Base-by-base conservation (phyloP, 169 alveolate genomes). In the Cryptosporidium meleagridis region DNA sequence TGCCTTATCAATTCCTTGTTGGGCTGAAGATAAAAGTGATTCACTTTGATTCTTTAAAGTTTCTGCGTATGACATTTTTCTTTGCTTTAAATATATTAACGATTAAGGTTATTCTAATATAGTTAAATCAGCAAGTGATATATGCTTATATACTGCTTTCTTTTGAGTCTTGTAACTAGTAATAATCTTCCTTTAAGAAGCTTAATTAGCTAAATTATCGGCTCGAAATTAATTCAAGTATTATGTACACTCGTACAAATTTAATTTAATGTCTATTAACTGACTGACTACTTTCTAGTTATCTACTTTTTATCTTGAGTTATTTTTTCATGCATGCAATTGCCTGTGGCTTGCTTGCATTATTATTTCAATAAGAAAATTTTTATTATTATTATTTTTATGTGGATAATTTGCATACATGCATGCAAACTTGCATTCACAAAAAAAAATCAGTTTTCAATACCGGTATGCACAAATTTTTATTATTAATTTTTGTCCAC, bases 1-100 rank as follows among this genome's bases (percentile, higher is more conserved):
- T 14, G 89, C 89, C 68, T 80, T 80, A 44, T 80, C 89, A 16
- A 80, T 62, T 48, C 89, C 89, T 62, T 80, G 89, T 65, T 80
- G 89, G 18, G 89, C 89, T 39, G 89, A 62, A 7, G 89, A 59
- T 45, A 80, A 65, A 14, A 80, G 67, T 7, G 80, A 62, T 44
- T 80, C 89, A 45, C 89, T 80, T 51, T 80, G 89, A 41, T 75
- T 55, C 67, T 80, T 80, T 39, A 80, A 59, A 29, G 89, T 62
- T 61, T 80, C 89, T 80, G 89, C 75, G 68, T 80, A 80, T 8
- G 73, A 39, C 89, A 65, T 62, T 48, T 62, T 61, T 31, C 70
- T 75, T 59, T 35, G n/a, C n/a, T 75, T 26, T 8, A 21, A 55
- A 16, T 23, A 21, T 55, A 55, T 55, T 16, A 55, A 55, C 67